Conservation (phyloP, 495 filamentous ascomycete species). For the Penicillium robsamsonii region DNA sequence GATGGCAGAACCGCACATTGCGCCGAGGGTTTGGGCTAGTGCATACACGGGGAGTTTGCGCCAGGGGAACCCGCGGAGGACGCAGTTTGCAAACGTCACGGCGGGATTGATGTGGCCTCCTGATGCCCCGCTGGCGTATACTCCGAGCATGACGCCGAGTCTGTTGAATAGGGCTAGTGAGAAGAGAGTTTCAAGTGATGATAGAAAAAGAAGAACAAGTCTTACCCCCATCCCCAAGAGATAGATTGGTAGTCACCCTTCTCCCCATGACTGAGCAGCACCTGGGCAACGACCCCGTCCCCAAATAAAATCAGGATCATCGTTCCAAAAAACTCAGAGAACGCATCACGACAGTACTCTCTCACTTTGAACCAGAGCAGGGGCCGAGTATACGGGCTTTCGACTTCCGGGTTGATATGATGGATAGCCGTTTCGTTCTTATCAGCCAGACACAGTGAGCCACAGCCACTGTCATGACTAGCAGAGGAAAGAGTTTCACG, state of each 20-base stretch:
- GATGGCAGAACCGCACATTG: conserved; percentile 52
- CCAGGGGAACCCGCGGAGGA: conserved; percentile 63
- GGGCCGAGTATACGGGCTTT: conserved; percentile 15
- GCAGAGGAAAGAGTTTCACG: conserved; percentile 13
- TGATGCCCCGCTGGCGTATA: conserved; percentile 57
- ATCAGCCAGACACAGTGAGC: conserved; percentile 17
- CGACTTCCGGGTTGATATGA: conserved; percentile 11
- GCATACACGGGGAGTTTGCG: conserved; percentile 54
- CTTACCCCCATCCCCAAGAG: conserved; percentile 62
- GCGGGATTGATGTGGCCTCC: conserved; percentile 67
- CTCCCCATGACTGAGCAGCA: conserved; percentile 48
- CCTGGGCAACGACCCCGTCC: conserved; percentile 60
- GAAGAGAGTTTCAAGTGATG: background rate
- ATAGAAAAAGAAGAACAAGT: conserved; percentile 1
- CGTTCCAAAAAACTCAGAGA: conserved; percentile 63
- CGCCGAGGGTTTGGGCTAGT: conserved; percentile 54
- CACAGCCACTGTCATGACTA: conserved; percentile 20
- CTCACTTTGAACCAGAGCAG: conserved; percentile 51
- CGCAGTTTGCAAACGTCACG: conserved; percentile 61
- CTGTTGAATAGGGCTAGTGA: conserved; percentile 20
- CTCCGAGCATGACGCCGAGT: conserved; percentile 63
- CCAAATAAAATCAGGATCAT: conserved; percentile 65
- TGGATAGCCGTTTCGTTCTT: conserved; percentile 21
- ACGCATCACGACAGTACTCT: conserved; percentile 49
- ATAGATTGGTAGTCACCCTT: conserved; percentile 60